Conservation (phyloP, 768 basidiomycete species). For the Tephrocybe sp. region DNA sequence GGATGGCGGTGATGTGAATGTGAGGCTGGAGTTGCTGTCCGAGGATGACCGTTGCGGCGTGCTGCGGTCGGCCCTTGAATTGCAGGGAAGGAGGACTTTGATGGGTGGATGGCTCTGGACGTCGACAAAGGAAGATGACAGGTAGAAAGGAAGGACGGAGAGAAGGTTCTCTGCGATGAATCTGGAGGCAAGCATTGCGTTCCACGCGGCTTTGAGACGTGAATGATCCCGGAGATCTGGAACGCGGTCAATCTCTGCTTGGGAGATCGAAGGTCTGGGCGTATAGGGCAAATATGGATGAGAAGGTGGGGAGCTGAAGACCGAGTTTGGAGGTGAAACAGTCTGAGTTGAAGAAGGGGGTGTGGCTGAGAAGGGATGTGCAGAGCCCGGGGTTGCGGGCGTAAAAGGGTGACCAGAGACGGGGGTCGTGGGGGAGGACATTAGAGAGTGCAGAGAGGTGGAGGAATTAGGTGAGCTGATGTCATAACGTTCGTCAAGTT, state of each 20-base stretch:
- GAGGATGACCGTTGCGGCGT: neutral
- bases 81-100: slow-evolving; percentile 57
- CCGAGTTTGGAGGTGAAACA: neutral
- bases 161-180: slow-evolving; percentile 56
- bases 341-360: neutral
- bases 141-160: slow-evolving; percentile 66
- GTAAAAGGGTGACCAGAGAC: neutral
- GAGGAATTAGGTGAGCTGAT: slow-evolving; percentile 7
- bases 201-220: slow-evolving; percentile 63
- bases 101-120: slow-evolving; percentile 49
- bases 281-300: slow-evolving; percentile 5
- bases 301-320: neutral
- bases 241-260: slow-evolving; percentile 12
- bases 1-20: neutral
- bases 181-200: slow-evolving; percentile 58
- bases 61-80: slow-evolving; percentile 25
- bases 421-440: neutral
- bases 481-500: slow-evolving; percentile 16
- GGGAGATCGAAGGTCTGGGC: slow-evolving; percentile 15
- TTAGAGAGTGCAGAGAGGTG: neutral
- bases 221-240: slow-evolving; percentile 61
- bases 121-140: slow-evolving; percentile 53
- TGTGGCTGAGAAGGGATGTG: neutral
- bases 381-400: neutral
- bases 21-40: neutral